Base-by-base conservation (phyloP, 371 early-diverging fungal genomes). In the Actinomortierella ambigua region DNA sequence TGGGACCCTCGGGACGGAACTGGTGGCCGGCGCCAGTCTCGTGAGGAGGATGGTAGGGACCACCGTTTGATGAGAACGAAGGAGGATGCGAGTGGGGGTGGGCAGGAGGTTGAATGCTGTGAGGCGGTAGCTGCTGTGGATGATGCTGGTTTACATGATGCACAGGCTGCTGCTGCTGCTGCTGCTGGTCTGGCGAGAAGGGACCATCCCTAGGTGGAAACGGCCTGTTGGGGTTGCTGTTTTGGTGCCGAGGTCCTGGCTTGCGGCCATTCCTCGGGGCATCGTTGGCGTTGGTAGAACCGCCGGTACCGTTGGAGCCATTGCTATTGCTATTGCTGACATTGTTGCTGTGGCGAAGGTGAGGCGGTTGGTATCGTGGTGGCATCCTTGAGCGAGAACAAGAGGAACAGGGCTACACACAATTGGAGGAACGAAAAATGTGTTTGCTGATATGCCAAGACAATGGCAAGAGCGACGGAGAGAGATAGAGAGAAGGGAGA, bases 331-430 rank as follows among this genome's bases (percentile, higher is more conserved):
- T 65, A 24, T 71, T 71, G 53, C 59, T 71, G 59, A 57, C 47
- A 65, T 70, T 70, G 53, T 59, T 58, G 50, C 61, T 70, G 48
- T 65, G 65, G 53, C 50, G 61, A 57, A 48, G 55, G 39, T 63
- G 69, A 1, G 71, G 71, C 3, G 63, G 60, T 41, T 71, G 71
- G 48, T 70, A 70, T 48, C 73, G 73, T 18, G 73, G 73, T 27
- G 73, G 73, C 73, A 71, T 70, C 29, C 44, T 44, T 15, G 53
- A 18, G 29, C 53, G 39, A 39, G 20, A 53, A 40, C 4, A 53
- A n/a, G 40, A 22, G 22, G 18, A 34, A 18, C 29, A 28, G 23
- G 15, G 52, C 5, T 17, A 3, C 18, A 29, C 28, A n/a, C 14
- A 53, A 34, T 8, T 13, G 52, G 18, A 8, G 34, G 17, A 34